Evolutionary conservation across 768 basidiomycete species (phyloP).

Genomic region (Phanerodontia chrysosporium): DNA sequence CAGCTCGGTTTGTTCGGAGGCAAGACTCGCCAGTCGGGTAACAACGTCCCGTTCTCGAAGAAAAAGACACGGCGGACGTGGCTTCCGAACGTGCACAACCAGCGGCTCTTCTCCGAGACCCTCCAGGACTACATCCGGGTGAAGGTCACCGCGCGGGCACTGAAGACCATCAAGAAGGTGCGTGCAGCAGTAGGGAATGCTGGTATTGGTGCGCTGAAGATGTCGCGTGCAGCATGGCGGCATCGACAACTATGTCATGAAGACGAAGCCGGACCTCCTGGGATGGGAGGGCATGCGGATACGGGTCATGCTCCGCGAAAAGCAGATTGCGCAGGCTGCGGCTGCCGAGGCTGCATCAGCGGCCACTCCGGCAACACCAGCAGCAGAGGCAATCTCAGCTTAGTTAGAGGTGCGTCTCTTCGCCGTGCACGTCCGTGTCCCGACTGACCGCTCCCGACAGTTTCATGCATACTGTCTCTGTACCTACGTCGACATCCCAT

Average conservation of each 20-base stretch:
- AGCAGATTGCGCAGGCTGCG: conserved; percentile 3
- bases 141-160: conserved; percentile 70
- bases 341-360: conserved; percentile 2
- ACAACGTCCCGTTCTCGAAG: conserved; percentile 87
- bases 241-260: conserved; percentile 40
- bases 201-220: background rate
- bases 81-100: conserved; percentile 83
- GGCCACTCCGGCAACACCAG: background rate
- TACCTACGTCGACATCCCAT: background rate
- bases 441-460: background rate
- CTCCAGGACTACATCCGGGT: conserved; percentile 55
- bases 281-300: conserved; percentile 41
- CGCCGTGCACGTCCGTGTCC: background rate
- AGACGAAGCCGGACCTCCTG: conserved; percentile 33
- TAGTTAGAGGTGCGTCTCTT: background rate
- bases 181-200: conserved; percentile 5
- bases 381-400: background rate
- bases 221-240: conserved; percentile 24
- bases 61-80: conserved; percentile 85
- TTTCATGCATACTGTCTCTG: background rate
- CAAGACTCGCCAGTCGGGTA: conserved; percentile 73
- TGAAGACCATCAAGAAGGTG: conserved; percentile 84
- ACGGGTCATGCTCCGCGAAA: conserved; percentile 32
- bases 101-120: conserved; percentile 65
- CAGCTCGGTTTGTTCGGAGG: conserved; percentile 83